Base-by-base conservation (phyloP, 495 filamentous ascomycete genomes). In the Monascus purpureus region DNA sequence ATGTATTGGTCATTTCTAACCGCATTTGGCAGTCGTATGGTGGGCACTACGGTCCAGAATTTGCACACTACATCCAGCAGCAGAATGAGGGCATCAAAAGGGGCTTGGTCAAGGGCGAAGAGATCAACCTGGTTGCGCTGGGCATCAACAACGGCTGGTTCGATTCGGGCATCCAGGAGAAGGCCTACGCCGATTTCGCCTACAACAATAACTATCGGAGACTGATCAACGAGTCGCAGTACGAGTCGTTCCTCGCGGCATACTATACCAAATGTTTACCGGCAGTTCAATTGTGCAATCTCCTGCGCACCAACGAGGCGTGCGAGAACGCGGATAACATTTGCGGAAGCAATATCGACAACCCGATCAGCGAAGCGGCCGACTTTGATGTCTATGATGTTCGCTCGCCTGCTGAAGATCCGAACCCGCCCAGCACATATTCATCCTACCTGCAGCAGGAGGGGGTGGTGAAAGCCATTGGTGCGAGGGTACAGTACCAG, bases 101-200 rank as follows among this genome's bases (percentile, higher is more conserved):
- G 7, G 63, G 63, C 2, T 41, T 41, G 5, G 31, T 65, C 8
- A 39, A 37, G 2, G 67, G 65, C 11, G 46, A 71, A 24, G 56
- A 61, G 8, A 59, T 76, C 36, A 47, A 61, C 17, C 45, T 76
- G n/a, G 50, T 68, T 15, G 63, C 66, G 8, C 56, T 76, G 0
- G 69, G 67, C 11, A 59, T 76, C 40, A 71, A 67, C 49, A 73
- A 75, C 41, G 70, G 68, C 36, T 73, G 62, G 65, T 57, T 62
- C 36, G 68, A 72, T 33, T 35, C 61, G 8, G 31, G 27, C 4
- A 50, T 70, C 13, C 68, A 73, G 42, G 52, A 68, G 25, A 59
- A 62, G 39, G 46, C 65, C 7, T 70, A 68, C 39, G 46, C 72
- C 25, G 57, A 68, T 29, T 76, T 47, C 45, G 52, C 51, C 18